Base-by-base conservation (phyloP, 2,329 filamentous ascomycete genomes). In the Neonectria magnoliae region DNA sequence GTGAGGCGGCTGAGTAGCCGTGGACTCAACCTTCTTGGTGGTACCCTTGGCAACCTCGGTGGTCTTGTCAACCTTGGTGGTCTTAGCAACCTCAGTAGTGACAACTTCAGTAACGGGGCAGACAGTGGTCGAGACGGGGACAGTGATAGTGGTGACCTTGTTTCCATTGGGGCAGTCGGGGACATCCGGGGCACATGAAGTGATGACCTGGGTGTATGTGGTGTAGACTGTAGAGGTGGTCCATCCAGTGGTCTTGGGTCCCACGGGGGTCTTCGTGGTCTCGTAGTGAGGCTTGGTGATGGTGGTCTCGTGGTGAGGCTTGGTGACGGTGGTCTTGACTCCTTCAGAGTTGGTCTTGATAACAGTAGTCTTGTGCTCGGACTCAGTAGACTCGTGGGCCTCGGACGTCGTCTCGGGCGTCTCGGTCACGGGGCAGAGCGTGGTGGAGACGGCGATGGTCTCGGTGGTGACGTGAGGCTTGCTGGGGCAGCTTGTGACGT, bases 191-290 rank as follows among this genome's bases (percentile, higher is more conserved):
- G 72, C 70, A 63, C 76, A 78, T 36, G 71, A 60, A 8, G 77
- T 76, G 56, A 76, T 71, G 42, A 74, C 76, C 44, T 73, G 65
- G 10, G 62, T 65, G 33, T 63, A 57, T 20, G 76, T 78, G 18
- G 70, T 71, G 68, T 68, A 78, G 66, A 79, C 63, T 20, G 77
- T 78, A 33, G 75, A 76, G 31, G 77, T 78, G 18, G 76, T 77
- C 70, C 70, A 72, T n/a, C 22, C 33, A 5, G 47, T 62, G 29
- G 53, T 50, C 18, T 14, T 38, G 2, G 36, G 14, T 38, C 36
- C 36, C 36, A 33, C n/a, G 20, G 54, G 20, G 22, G 56, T 58
- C 56, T 58, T 27, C 4, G 47, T 52, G 5, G 29, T 36, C 9
- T 8, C 57, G 22, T 44, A 33, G 8, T 38, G 36, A 38, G 14